A percentile compares a stretch with the other conserved stretches of the same genome.
Conservation (phyloP, 306 rosid genomes). For the Senna tora region DNA sequence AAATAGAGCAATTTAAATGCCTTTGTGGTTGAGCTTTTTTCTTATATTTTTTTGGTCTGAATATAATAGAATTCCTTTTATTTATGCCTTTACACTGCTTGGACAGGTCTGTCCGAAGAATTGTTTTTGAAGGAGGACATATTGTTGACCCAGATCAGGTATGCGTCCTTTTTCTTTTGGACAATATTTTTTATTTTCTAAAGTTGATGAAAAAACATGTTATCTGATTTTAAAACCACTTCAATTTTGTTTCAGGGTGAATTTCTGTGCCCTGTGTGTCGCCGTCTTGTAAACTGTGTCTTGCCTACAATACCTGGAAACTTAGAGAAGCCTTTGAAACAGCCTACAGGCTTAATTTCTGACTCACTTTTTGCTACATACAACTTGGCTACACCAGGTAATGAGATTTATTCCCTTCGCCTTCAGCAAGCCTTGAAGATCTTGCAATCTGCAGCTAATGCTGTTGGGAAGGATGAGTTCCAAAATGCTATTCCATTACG, state of each 20-base stretch:
- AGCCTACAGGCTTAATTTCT: constrained; percentile 42
- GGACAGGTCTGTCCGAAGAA: constrained; percentile 81
- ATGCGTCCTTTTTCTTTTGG: constrained; percentile 19
- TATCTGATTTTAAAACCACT: constrained; percentile 14
- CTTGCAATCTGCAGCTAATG: constrained; percentile 71
- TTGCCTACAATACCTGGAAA: constrained; percentile 73
- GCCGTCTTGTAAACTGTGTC: constrained; percentile 91
- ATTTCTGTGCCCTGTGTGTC: constrained; percentile 96
- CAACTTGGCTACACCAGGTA: constrained; percentile 39
- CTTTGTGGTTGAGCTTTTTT: background rate
- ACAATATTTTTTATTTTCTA: background rate
- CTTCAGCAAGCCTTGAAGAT: constrained; percentile 67
- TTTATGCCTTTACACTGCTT: constrained; percentile 27
- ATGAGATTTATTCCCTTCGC: constrained; percentile 52
- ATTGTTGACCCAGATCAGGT: constrained; percentile 97
- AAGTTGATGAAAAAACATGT: constrained; percentile 26
- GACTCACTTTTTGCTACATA: constrained; percentile 46
- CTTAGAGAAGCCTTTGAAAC: constrained; percentile 52
- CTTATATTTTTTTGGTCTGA: background rate
- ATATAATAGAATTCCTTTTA: constrained; percentile 22
- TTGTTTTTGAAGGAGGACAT: constrained; percentile 98
- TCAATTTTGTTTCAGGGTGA: constrained; percentile 67
- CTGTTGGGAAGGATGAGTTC: constrained; percentile 56
- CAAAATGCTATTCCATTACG: constrained; percentile 57
- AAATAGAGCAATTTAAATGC: background rate